Evolutionary conservation across 306 rosid species (phyloP), one percentile per base, ranked within the genome.

Genomic region (Trifolium dubium): DNA sequence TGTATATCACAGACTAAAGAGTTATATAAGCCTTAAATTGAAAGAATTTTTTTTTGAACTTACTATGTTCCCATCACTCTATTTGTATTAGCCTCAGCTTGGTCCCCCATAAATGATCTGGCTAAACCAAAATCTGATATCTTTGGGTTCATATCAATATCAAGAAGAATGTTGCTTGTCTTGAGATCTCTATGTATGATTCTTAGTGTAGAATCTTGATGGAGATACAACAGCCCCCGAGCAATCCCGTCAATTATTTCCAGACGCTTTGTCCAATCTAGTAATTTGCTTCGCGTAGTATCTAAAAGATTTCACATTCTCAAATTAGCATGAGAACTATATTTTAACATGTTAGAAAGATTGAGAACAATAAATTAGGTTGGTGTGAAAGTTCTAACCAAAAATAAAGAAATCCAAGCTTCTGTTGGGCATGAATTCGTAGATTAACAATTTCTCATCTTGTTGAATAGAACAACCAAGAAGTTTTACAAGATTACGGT

Each of bases 61-160:
- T 62, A 62, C 78, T 73, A 34, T 34, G 62, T 73, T 62, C 78
- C 70, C 70, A 62, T 73, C 62, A 73, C 70, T 61, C 62, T 46
- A 19, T 47, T 73, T 32, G 71, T 74, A 49, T 63, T 74, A 6
- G 29, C 71, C 15, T 74, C 53, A 8, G 29, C 51, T 74, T 63
- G 78, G 54, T 74, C 64, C 18, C 53, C 53, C 40, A 18, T 41
- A 63, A 74, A 74, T 2, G 15, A 47, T 23, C 78, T 74, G 6
- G 78, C 71, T 8, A 74, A 31, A 35, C 71, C 78, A 63, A 74
- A 74, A 63, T 74, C 71, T 35, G 78, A 74, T 63, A 74, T 62
- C 64, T 63, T 74, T 19, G 71, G 71, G 18, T 0, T 74, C 78
- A 74, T 74, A 13, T 74, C 31, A 12, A 18, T 55, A 23, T 55